Evolutionary conservation across 495 filamentous ascomycete species (phyloP), one percentile per base, ranked within the genome.

Genomic region (Penicillium riverlandense): DNA sequence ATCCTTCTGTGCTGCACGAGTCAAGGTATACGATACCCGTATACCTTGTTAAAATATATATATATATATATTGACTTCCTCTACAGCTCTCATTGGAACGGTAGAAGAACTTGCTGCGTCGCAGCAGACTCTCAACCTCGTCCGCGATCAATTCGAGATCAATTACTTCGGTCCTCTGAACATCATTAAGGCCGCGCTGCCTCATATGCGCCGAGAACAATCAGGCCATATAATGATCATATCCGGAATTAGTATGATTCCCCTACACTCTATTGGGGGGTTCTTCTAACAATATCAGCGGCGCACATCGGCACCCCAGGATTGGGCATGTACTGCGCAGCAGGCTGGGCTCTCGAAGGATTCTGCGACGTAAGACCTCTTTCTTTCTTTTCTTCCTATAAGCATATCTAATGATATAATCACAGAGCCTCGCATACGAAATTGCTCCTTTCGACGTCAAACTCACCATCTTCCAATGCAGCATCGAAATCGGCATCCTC

Each of bases 381-480:
- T 22, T 16, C 1, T 22, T 4, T 22, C 4, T 6, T 22, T 6
- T 22, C 22, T 22, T 2, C 22, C 22, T 22, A 6, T 6, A 3
- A 6, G 22, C 22, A 22, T 22, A 22, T 22, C 22, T 22, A 22
- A 22, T 22, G 4, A 22, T 22, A 3, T 22, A 22, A 22, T 22
- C 22, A 22, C 22, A 82, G 77, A 92, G 88, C 38, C 73, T 98
- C 9, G 90, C 90, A 1, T 98, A 95, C 68, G 92, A 98, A 66
- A 85, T 98, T 41, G 92, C 92, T 0, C 92, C 92, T 1, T 97
- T 96, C 75, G 95, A 95, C 63, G 80, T 97, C 72, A 95, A 91
- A 63, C 77, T 96, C 54, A 95, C 88, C 32, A 90, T 98, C 54
- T 80, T 98, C 35, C 92, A 98, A 69, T 88, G 90, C 47, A 85